Conservation (phyloP, 1,139 yeast species). For the Casaregolazyma lundiana region DNA sequence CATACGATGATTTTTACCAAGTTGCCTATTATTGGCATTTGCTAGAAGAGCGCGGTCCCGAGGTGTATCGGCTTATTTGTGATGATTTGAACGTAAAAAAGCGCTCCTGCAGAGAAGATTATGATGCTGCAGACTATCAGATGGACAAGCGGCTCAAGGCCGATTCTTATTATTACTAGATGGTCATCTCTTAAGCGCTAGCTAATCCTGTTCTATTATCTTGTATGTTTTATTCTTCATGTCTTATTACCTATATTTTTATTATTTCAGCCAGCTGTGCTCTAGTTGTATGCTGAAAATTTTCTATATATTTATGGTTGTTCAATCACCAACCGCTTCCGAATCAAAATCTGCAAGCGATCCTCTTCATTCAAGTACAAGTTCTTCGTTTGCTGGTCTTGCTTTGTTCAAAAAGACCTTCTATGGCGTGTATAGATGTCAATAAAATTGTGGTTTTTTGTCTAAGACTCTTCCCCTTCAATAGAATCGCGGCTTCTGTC, state of each 20-base stretch:
- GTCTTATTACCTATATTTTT: not conserved
- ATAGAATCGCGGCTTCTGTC: not conserved
- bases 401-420: too few relatives aligned
- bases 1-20: constrained; percentile 22
- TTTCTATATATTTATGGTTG: not conserved
- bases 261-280: not conserved
- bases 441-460: not conserved
- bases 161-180: not conserved
- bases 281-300: not conserved
- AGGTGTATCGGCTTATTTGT: constrained; percentile 23
- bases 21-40: constrained; percentile 29
- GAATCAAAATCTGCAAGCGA: not conserved
- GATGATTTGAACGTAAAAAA: constrained; percentile 19
- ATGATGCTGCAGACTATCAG: constrained; percentile 3
- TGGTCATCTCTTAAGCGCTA: too few relatives aligned
- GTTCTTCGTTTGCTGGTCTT: too few relatives aligned
- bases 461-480: not conserved
- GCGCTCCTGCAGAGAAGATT: constrained; percentile 2
- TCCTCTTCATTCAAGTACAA: too few relatives aligned
- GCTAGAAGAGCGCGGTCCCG: constrained; percentile 27
- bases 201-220: not conserved
- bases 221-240: not conserved
- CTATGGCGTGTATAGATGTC: too few relatives aligned
- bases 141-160: constrained; percentile 6
- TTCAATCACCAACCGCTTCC: too few relatives aligned